Percentiles rank a stretch among this genome's conserved stretches.
phyloP scores from a whole-genome alignment of 805 yeast genomes.

The Lipomyces lipofer region DNA sequence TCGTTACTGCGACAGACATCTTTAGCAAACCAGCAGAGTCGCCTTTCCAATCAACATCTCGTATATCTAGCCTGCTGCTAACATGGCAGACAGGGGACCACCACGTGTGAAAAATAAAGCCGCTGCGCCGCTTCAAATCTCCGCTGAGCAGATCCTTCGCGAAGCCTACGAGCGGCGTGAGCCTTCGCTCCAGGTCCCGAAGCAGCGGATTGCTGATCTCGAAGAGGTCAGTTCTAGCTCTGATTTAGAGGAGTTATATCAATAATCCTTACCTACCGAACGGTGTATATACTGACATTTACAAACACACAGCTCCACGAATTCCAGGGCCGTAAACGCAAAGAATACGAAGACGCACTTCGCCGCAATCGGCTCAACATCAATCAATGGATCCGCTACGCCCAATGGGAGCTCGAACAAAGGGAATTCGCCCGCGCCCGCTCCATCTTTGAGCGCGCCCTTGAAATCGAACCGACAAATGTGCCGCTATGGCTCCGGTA shows the following conservation, averaged over 20 bases:
- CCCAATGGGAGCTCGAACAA: conserved; percentile 80
- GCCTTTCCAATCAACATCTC: too few relatives aligned
- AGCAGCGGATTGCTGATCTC: conserved; percentile 58
- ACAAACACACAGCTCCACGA: conserved; percentile 49
- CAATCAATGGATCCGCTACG: conserved; percentile 91
- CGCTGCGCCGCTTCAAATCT: conserved; percentile 55
- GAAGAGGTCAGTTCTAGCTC: conserved; percentile 53
- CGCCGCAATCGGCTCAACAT: conserved; percentile 77
- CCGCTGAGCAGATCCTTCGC: conserved; percentile 62
- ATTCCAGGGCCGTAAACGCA: conserved; percentile 70
- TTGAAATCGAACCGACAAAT: conserved; percentile 70
- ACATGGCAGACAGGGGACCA: conserved; percentile 32
- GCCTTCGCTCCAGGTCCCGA: conserved; percentile 45
- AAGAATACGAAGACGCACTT: conserved; percentile 83
- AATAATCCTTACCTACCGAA: background rate
- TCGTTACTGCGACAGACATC: too few relatives aligned
- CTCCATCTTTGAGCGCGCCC: conserved; percentile 83
- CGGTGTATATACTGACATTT: background rate
- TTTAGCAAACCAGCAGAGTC: too few relatives aligned
- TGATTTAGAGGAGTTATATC: too few relatives aligned
- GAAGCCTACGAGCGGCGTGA: conserved; percentile 59
- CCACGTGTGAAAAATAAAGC: conserved; percentile 44
- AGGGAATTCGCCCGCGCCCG: conserved; percentile 78
- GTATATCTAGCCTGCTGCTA: too few relatives aligned
- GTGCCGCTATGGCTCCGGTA: conserved; percentile 87